Conservation (phyloP, 306 rosid genomes). For the Dryas alaskensis region DNA sequence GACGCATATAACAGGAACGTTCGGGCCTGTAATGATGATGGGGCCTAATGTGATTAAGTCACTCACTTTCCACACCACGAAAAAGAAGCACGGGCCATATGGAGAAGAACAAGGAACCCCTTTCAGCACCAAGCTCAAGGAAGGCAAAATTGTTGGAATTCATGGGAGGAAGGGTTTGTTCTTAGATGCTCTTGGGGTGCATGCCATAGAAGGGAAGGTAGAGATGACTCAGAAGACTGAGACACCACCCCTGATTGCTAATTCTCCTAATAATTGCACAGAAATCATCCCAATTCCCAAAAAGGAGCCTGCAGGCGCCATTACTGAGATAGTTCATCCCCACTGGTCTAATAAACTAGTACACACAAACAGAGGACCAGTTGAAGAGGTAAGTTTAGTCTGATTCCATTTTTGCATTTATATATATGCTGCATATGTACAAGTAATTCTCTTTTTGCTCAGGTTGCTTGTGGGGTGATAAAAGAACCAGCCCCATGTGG, state of each 20-base stretch:
- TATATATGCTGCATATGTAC: not conserved
- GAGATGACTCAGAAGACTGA: not conserved
- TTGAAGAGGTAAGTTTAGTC: conserved; percentile 51
- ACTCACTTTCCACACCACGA: conserved; percentile 71
- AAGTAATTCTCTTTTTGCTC: not conserved
- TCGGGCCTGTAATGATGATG: conserved; percentile 72
- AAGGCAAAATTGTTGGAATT: conserved; percentile 78
- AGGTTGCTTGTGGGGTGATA: conserved; percentile 63
- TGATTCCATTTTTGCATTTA: not conserved
- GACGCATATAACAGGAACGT: conserved; percentile 76
- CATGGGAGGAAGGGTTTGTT: conserved; percentile 86
- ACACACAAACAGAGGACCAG: conserved; percentile 43
- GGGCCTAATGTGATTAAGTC: conserved; percentile 72
- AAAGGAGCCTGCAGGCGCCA: conserved; percentile 27
- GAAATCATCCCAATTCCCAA: conserved; percentile 17
- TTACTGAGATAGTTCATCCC: conserved; percentile 39
- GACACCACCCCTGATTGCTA: not conserved
- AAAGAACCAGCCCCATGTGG: conserved; percentile 88
- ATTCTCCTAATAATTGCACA: not conserved
- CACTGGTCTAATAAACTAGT: conserved; percentile 51
- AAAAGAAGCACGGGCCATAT: conserved; percentile 62
- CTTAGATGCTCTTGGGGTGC: conserved; percentile 81
- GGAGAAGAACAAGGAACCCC: conserved; percentile 78
- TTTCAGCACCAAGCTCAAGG: conserved; percentile 60
- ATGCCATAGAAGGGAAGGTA: conserved; percentile 67